Base-by-base conservation (phyloP, 2,329 filamentous ascomycete genomes). In the Davidsoniella eucalypti region DNA sequence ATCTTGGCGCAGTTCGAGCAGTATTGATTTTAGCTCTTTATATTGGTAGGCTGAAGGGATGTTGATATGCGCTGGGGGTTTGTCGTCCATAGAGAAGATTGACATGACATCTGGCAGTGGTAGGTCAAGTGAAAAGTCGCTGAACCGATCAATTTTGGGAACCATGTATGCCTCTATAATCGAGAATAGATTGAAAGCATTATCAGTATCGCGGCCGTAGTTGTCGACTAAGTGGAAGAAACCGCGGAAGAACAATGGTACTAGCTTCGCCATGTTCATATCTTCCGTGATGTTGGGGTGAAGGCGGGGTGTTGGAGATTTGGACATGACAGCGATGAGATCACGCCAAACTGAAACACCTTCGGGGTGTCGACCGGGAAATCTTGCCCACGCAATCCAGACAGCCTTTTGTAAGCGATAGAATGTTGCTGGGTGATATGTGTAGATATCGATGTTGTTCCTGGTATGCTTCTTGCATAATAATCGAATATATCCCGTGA, bases 391-490 rank as follows among this genome's bases (percentile, higher is more conserved):
- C 2, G 50, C 50, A 21, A 54, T 41, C 49, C 49, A 54, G 14
- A 50, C 47, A 7, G 52, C 52, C 29, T 54, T 49, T n/a, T 52
- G 52, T 2, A 54, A 16, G 41, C 52, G 48, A 33, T 47, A 51
- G 17, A 54, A 54, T 6, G 52, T 51, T 3, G 48, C 52, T 8
- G 29, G 40, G 23, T 48, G 48, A 18, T 48, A 54, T 25, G 43
- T 18, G 9, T 48, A 33, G 29, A 47, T 21, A 12, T 51, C 37
- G 9, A 46, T 33, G 21, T 51, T 48, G 21, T 47, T 48, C 5
- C 39, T 40, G 6, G 49, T 47, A 33, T 54, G 52, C 40, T 54
- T 54, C 26, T 38, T 40, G 37, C 54, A 50, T 23, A 56, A 44
- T 14, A 55, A 40, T n/a, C 38, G 21, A n/a, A 54, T 49, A 42